Base-by-base conservation (phyloP, 345 rosid species). In the Euphorbia peplus region DNA sequence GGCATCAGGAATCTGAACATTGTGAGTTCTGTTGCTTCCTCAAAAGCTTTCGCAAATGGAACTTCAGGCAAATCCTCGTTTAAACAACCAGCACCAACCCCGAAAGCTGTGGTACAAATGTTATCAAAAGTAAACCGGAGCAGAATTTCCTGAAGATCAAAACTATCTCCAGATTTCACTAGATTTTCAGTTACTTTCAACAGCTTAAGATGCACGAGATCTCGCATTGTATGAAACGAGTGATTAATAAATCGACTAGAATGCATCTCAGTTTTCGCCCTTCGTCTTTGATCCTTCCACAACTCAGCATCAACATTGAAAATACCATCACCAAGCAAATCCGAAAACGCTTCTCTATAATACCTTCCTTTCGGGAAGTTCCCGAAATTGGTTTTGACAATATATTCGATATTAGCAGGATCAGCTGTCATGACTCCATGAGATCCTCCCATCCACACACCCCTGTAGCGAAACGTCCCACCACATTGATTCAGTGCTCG, bases 1-100 rank as follows among this genome's bases (percentile, higher is more conserved):
- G 96, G 98, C 48, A 78, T 35, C 83, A 88, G 64, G 76, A 92
- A 89, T 68, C 96, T 77, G 68, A 68, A 72, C 66, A 89, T 42
- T 66, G 85, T 84, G 53, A 85, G 60, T 68, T 90, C 92, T 3
- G 95, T 88, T 28, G 98, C 92, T 72, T 84, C 85, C 80, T 92
- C 95, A 42, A 90, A 92, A 2, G 96, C 91, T 70, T 81, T 88
- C 12, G 91, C 90, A 28, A 92, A 92, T 22, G 87, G 90, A 70
- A 87, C 82, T 11, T 82, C 70, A 0, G 90, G 90, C 22, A 86
- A 80, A 68, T 82, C 86, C 68, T 73, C 64, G 26, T 78, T 81
- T 72, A 90, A 79, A 64, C 91, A 86, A 2, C 90, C 96, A 0
- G 95, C 85, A 79, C 90, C 89, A 26, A 88, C 73, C 3, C 96